Evolutionary conservation across 495 filamentous ascomycete genomes (phyloP).

Genomic region (Massariosphaeria phaeospora): DNA sequence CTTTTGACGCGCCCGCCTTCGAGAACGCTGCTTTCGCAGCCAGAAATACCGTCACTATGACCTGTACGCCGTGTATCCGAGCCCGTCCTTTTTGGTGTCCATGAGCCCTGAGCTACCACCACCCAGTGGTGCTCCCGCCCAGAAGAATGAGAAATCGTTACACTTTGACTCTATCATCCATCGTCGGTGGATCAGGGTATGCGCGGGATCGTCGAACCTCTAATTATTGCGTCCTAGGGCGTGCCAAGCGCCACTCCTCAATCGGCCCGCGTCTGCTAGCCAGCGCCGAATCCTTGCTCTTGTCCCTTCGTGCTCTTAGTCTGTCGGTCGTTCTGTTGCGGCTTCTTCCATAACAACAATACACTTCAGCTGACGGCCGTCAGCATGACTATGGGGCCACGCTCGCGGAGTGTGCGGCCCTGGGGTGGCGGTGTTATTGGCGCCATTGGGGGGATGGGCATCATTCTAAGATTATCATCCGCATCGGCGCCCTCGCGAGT

Average conservation of each 20-base stretch:
- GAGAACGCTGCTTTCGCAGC: no score
- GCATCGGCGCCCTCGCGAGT: conserved; percentile 62
- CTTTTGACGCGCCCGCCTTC: no score
- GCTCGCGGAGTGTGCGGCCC: conserved; percentile 27
- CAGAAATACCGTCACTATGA: no score
- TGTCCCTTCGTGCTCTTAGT: background rate
- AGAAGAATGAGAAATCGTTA: background rate
- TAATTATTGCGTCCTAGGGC: conserved; percentile 23
- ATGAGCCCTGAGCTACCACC: conserved; percentile 14
- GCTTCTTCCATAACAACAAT: background rate
- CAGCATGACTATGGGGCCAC: conserved; percentile 19
- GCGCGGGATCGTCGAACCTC: conserved; percentile 18
- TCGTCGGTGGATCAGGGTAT: background rate
- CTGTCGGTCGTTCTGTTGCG: no score
- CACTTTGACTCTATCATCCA: conserved; percentile 1
- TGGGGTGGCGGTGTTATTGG: conserved; percentile 17
- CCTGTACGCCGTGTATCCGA: conserved; percentile 20
- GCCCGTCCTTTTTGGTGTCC: conserved; percentile 10
- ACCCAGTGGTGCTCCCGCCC: background rate
- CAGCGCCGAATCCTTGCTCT: background rate
- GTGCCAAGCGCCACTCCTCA: conserved; percentile 16
- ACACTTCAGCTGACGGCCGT: conserved; percentile 12
- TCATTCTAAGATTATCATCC: conserved; percentile 43
- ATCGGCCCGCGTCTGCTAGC: conserved; percentile 8
- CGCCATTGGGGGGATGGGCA: conserved; percentile 18